A percentile compares a stretch with the other conserved stretches of the same genome.
phyloP scores from a whole-genome alignment of 2,329 filamentous ascomycete genomes.

The Fusarium buxicola region DNA sequence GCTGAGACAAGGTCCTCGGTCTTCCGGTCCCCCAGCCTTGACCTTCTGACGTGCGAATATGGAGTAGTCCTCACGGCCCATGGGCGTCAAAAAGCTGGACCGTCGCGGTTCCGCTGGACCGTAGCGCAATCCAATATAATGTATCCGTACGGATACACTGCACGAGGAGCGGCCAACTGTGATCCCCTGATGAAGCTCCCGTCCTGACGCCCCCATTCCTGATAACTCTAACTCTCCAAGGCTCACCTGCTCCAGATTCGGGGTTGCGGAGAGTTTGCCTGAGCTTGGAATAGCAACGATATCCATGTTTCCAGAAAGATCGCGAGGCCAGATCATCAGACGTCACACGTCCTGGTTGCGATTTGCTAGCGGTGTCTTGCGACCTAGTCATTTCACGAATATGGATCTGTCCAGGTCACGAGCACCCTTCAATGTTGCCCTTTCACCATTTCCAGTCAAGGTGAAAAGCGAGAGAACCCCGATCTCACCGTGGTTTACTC shows the following conservation, averaged over 20 bases:
- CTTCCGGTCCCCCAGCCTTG: slow-evolving; percentile 27
- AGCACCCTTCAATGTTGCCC: slow-evolving; percentile 20
- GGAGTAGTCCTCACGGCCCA: slow-evolving; percentile 20
- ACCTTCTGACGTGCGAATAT: slow-evolving; percentile 8
- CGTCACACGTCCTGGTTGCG: slow-evolving; percentile 27
- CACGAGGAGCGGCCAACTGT: slow-evolving; percentile 1
- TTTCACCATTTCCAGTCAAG: slow-evolving; percentile 33
- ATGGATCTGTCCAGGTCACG: slow-evolving; percentile 27
- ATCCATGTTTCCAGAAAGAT: slow-evolving; percentile 35
- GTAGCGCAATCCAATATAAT: slow-evolving; percentile 36
- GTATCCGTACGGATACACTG: slow-evolving; percentile 2
- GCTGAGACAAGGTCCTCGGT: slow-evolving; percentile 24
- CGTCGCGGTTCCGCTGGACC: slow-evolving; percentile 43
- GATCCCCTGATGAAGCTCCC: slow-evolving; percentile 7
- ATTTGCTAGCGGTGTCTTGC: slow-evolving; percentile 27
- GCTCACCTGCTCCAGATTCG: slow-evolving; percentile 32
- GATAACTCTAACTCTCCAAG: not conserved
- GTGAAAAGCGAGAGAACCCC: slow-evolving; percentile 30
- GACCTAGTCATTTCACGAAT: slow-evolving; percentile 31
- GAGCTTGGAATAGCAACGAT: slow-evolving; percentile 16
- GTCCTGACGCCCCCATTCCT: not conserved
- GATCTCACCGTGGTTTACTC: slow-evolving; percentile 8
- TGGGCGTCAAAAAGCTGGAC: slow-evolving; percentile 19
- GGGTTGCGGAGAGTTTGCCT: slow-evolving; percentile 31
- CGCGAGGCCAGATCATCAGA: slow-evolving; percentile 4